Percentiles rank a stretch among this genome's conserved stretches.
Conservation (phyloP, 2,329 filamentous ascomycete species). For the Piedraia hortae region DNA sequence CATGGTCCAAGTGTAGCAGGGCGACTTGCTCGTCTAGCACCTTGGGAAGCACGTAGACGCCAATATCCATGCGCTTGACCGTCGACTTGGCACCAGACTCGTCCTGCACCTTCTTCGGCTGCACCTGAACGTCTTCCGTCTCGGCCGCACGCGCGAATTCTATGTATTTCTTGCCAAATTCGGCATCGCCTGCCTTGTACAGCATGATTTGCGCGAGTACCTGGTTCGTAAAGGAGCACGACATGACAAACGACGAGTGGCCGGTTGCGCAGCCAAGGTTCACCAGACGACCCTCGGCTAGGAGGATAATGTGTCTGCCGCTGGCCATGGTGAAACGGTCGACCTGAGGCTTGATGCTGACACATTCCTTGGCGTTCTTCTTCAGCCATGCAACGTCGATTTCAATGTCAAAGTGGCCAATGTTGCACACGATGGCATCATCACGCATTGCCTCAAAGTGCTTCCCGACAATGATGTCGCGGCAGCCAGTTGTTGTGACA, state of each 20-base stretch:
- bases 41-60: slow-evolving; percentile 96
- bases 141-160: slow-evolving; percentile 43
- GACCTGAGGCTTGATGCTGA: slow-evolving; percentile 99
- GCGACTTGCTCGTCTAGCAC: slow-evolving; percentile 97
- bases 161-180: slow-evolving; percentile 76
- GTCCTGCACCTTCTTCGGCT: slow-evolving; percentile 9
- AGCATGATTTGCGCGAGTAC: slow-evolving; percentile 97
- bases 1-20: slow-evolving; percentile 70
- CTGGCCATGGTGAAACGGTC: slow-evolving; percentile 88
- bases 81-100: slow-evolving; percentile 21
- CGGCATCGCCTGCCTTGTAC: slow-evolving; percentile 72
- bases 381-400: slow-evolving; percentile 99
- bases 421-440: slow-evolving; percentile 99
- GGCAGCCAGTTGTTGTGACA: slow-evolving; percentile 95
- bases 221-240: slow-evolving; percentile 99
- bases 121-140: slow-evolving; percentile 8
- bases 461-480: slow-evolving; percentile 74
- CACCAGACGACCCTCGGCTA: slow-evolving; percentile 94
- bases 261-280: slow-evolving; percentile 98
- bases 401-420: slow-evolving; percentile 98
- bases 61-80: slow-evolving; percentile 55
- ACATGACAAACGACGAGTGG: slow-evolving; percentile 99
- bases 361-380: slow-evolving; percentile 72
- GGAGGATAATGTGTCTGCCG: slow-evolving; percentile 91
- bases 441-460: slow-evolving; percentile 94